Evolutionary conservation across 805 yeast species (phyloP).

Genomic region (Candida namnaoensis): DNA sequence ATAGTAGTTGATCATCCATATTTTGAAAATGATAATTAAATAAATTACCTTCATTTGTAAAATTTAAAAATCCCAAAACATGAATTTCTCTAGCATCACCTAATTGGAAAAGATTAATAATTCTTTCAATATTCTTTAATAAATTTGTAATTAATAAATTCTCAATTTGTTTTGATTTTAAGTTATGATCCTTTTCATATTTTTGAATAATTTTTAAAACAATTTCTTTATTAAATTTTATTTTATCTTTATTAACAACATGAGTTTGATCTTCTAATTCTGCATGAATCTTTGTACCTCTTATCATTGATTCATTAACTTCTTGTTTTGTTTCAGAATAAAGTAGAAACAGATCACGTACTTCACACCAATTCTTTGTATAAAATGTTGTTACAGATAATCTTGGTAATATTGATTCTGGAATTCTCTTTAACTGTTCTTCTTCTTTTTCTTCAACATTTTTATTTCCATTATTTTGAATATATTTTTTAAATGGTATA

Average conservation of each 20-base stretch:
- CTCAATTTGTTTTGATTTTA: neutral
- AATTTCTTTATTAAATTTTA: conserved; percentile 6
- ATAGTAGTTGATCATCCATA: conserved; percentile 23
- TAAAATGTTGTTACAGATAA: conserved; percentile 54
- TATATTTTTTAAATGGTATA: neutral
- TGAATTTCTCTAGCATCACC: conserved; percentile 59
- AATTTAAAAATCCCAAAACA: conserved; percentile 23
- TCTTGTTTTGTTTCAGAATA: conserved; percentile 33
- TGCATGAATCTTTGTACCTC: conserved; percentile 41
- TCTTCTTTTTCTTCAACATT: too few relatives aligned
- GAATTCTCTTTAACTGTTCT: neutral
- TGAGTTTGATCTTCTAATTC: conserved; percentile 40
- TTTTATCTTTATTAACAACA: conserved; percentile 16
- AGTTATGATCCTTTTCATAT: conserved; percentile 12
- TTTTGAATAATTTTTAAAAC: conserved; percentile 9
- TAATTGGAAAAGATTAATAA: conserved; percentile 29
- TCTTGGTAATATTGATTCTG: conserved; percentile 20
- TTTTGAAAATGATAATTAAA: conserved; percentile 2
- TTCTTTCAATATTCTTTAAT: conserved; percentile 26
- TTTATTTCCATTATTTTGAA: too few relatives aligned
- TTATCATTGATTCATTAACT: conserved; percentile 30
- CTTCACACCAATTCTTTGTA: conserved; percentile 62
- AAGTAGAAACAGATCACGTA: conserved; percentile 41
- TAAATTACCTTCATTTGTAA: neutral
- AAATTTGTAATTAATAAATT: conserved; percentile 9